Conservation (phyloP, 345 rosid species). For the Populus ilicifolia region DNA sequence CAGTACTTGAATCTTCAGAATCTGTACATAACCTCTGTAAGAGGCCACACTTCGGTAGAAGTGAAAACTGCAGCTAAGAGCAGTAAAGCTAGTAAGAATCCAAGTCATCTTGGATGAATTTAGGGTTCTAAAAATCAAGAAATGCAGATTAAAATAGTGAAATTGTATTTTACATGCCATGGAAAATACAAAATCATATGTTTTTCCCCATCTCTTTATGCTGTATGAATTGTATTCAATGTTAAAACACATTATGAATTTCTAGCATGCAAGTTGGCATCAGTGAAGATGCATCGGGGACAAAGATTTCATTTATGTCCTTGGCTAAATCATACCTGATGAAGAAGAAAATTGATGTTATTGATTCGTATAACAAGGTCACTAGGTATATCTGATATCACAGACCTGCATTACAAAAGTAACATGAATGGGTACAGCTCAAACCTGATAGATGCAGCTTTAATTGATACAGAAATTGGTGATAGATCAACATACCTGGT, state of each 20-base stretch:
- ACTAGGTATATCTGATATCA: constrained; percentile 56
- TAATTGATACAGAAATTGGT: not conserved
- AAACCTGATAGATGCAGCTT: not conserved
- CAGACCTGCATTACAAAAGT: constrained; percentile 49
- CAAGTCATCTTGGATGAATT: not conserved
- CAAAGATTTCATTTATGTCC: not conserved
- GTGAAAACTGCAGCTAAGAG: constrained; percentile 65
- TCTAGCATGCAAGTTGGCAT: not conserved
- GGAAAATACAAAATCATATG: no score
- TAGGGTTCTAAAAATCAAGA: not conserved
- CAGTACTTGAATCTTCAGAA: constrained; percentile 38
- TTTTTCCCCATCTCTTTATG: no score
- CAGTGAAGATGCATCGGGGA: not conserved
- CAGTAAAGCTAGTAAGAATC: constrained; percentile 23
- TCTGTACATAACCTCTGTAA: constrained; percentile 56
- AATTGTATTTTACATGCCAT: not conserved
- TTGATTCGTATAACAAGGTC: constrained; percentile 65
- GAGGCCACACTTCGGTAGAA: constrained; percentile 87
- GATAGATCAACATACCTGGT: constrained; percentile 46
- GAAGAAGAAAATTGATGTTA: constrained; percentile 66
- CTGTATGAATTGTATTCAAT: not conserved
- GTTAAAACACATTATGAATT: not conserved
- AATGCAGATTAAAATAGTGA: not conserved
- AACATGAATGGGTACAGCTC: constrained; percentile 2
- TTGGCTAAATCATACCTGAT: constrained; percentile 50